Evolutionary conservation across 345 rosid species (phyloP), one percentile per base, ranked within the genome.

Genomic region (Arabis hirsuta): DNA sequence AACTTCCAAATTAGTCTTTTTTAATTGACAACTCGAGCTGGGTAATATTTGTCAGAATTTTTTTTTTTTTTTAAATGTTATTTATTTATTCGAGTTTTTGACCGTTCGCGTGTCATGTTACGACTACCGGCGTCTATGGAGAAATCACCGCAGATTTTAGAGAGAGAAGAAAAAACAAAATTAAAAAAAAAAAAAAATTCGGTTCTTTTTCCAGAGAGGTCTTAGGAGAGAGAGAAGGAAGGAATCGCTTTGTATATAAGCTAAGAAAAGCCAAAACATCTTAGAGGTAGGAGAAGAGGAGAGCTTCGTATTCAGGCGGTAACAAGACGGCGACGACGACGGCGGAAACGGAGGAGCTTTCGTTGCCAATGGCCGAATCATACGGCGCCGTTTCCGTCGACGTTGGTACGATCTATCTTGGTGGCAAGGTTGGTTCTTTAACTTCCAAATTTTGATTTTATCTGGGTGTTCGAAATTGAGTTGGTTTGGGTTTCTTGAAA

Each of bases 321-420:
- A 3, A 39, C 11, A 61, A 43, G 44, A 57, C 71, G 16, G 32
- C 58, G 64, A 55, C 74, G 9, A 7, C 50, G 36, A 54, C 77
- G 80, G 55, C 71, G 61, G 76, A 77, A 48, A 26, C 80, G 34
- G 73, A 52, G 55, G n/a, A 65, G 63, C 76, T 71, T 82, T 76
- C 80, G 73, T 62, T 83, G 82, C 84, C 87, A 86, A 90, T 90
- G 98, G 86, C 62, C 8, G 90, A 78, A 9, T 84, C 85, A 0
- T 81, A 72, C 68, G 90, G 72, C 67, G 80, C 84, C 79, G 81
- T 84, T 76, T 83, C 90, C 73, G 76, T 88, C 70, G 86, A 86
- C 77, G 72, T 81, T 79, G 96, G 83, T 80, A 90, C 88, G 84
- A 92, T 92, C 82, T 83, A 81, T 80, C 90, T 92, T 64, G 88